Evolutionary conservation across 805 yeast genomes (phyloP).

Genomic region (Metschnikowia vanudenii): DNA sequence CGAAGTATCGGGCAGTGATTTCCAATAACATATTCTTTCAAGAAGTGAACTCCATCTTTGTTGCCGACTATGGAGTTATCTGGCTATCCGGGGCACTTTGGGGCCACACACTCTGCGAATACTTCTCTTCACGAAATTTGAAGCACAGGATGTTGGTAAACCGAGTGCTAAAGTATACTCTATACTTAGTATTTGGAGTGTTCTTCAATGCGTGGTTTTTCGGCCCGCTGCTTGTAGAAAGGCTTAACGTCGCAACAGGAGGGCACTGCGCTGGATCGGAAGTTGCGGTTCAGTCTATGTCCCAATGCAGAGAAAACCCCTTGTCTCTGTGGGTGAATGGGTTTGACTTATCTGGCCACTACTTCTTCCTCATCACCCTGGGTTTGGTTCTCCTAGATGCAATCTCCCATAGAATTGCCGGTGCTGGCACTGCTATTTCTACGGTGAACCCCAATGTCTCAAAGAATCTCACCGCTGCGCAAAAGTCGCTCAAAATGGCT

Average conservation of each 20-base stretch:
- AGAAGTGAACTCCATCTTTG: constrained; percentile 23
- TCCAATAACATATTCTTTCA: constrained; percentile 13
- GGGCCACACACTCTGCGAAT: constrained; percentile 9
- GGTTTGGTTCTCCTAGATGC: constrained; percentile 10
- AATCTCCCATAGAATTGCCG: background rate
- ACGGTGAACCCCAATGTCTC: background rate
- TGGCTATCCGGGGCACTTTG: constrained; percentile 28
- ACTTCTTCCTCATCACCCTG: constrained; percentile 16
- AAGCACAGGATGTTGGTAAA: background rate
- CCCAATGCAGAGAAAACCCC: constrained; percentile 5
- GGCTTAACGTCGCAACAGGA: constrained; percentile 21
- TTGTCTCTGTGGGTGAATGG: constrained; percentile 15
- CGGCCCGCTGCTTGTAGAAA: constrained; percentile 34
- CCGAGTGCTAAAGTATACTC: constrained; percentile 11
- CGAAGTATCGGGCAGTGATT: constrained; percentile 15
- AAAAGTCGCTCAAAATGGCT: background rate
- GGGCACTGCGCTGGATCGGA: constrained; percentile 12
- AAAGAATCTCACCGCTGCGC: background rate
- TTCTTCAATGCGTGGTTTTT: constrained; percentile 30
- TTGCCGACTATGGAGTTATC: constrained; percentile 29
- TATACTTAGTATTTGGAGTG: constrained; percentile 13
- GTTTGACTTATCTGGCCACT: constrained; percentile 19
- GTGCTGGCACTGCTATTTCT: background rate
- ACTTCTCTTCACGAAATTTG: background rate
- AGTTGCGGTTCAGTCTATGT: constrained; percentile 1